These are phyloP conservation scores for Vararia minispora DNA, from an alignment of 768 basidiomycete genomes.

Conservation along the genomic window DNA sequence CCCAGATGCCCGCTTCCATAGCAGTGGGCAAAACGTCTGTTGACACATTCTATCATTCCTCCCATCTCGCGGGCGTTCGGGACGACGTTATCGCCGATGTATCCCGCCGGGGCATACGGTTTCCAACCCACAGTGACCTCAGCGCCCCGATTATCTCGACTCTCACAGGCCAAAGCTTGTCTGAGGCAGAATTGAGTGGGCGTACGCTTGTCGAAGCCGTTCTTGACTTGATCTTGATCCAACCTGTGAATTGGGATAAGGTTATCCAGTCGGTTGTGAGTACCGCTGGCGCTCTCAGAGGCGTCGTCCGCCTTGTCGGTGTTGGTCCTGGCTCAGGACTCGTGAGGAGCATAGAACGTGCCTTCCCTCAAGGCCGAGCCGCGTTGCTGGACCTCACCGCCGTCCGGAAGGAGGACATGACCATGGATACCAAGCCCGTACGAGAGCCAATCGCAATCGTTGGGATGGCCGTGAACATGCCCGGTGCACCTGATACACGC, in stretches of 20 bases:
- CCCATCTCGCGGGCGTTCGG: conserved; percentile 23
- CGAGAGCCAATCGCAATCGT: conserved; percentile 55
- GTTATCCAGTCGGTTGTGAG: conserved; percentile 20
- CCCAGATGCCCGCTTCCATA: conserved; percentile 23
- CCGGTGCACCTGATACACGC: conserved; percentile 36
- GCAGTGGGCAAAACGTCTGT: conserved; percentile 33
- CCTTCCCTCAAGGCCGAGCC: conserved; percentile 17
- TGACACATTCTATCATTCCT: conserved; percentile 42
- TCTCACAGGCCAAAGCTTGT: conserved; percentile 6
- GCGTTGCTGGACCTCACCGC: conserved; percentile 2
- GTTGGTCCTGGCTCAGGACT: conserved; percentile 36
- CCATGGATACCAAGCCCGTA: conserved; percentile 13
- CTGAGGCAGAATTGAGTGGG: too few relatives aligned
- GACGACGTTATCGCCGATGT: conserved; percentile 35
- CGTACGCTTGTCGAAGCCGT: conserved; percentile 8
- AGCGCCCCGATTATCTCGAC: conserved; percentile 12
- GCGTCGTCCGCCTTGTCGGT: conserved; percentile 30
- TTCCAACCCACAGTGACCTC: conserved; percentile 39
- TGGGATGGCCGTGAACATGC: conserved; percentile 53
- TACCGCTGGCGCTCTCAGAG: conserved; percentile 14
- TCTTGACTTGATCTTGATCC: conserved; percentile 12
- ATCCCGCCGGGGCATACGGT: conserved; percentile 30
- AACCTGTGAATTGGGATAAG: conserved; percentile 32
- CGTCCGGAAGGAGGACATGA: not conserved
- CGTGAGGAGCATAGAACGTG: conserved; percentile 27